Conservation (phyloP, 75 land plant genomes). For the Azolla pinnata region DNA sequence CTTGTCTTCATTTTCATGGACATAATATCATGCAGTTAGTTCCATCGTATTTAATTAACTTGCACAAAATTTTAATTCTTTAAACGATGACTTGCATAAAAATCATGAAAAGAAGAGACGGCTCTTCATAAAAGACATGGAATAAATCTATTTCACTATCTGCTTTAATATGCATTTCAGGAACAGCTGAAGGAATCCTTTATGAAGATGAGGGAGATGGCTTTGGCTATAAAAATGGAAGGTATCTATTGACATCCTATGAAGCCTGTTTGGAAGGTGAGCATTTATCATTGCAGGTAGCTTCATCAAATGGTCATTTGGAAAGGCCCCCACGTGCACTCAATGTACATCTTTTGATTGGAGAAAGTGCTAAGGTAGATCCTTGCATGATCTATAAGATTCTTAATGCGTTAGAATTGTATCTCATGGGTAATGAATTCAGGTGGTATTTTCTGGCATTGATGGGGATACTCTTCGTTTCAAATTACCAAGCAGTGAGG, state of each 20-base stretch:
- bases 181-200: slow-evolving; percentile 69
- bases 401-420: too few species aligned
- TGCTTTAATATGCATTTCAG: slow-evolving; percentile 21
- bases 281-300: slow-evolving; percentile 51
- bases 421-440: neutral
- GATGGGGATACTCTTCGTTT: slow-evolving; percentile 73
- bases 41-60: too few species aligned
- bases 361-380: slow-evolving; percentile 35
- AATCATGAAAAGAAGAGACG: too few species aligned
- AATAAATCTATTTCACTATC: too few species aligned
- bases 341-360: slow-evolving; percentile 59
- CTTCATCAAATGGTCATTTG: slow-evolving; percentile 53
- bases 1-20: too few species aligned
- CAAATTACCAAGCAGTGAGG: slow-evolving; percentile 46
- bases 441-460: slow-evolving; percentile 27
- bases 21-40: too few species aligned
- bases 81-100: neutral
- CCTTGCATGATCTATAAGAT: too few species aligned
- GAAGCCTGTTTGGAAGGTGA: slow-evolving; percentile 50
- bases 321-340: slow-evolving; percentile 66
- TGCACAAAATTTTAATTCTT: too few species aligned
- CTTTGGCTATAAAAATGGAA: slow-evolving; percentile 55
- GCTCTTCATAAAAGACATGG: too few species aligned
- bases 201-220: slow-evolving; percentile 95
- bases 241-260: slow-evolving; percentile 67